A percentile compares a stretch with the other conserved stretches of the same genome.
These are phyloP conservation scores for Aspergillus amoenus DNA, from an alignment of 2,329 filamentous ascomycete species.

Conservation along the genomic window DNA sequence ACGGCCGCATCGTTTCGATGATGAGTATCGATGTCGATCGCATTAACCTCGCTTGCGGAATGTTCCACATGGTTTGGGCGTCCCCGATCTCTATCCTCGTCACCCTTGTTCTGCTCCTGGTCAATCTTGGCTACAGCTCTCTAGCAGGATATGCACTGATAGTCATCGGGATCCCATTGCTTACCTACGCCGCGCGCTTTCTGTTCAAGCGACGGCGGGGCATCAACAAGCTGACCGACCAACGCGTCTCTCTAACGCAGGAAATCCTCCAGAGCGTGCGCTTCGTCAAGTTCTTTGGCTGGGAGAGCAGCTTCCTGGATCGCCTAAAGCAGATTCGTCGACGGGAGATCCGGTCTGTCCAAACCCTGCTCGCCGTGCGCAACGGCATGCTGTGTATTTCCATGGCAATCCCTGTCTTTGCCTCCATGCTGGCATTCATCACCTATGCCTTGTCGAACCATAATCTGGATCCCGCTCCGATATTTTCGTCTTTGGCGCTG, in stretches of 20 bases:
- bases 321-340: slow-evolving; percentile 72
- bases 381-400: slow-evolving; percentile 62
- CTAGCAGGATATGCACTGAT: slow-evolving; percentile 84
- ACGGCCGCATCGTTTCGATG: slow-evolving; percentile 85
- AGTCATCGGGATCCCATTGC: slow-evolving; percentile 71
- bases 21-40: slow-evolving; percentile 97
- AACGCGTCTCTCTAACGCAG: slow-evolving; percentile 84
- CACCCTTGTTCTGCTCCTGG: slow-evolving; percentile 73
- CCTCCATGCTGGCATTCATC: slow-evolving; percentile 93
- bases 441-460: slow-evolving; percentile 68
- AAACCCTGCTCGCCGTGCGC: slow-evolving; percentile 76
- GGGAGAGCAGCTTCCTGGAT: slow-evolving; percentile 82
- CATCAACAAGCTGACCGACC: slow-evolving; percentile 94
- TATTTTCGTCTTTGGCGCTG: slow-evolving; percentile 90
- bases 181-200: slow-evolving; percentile 74
- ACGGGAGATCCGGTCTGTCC: slow-evolving; percentile 73
- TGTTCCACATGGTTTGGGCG: slow-evolving; percentile 92
- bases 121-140: slow-evolving; percentile 89
- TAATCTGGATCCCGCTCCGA: slow-evolving; percentile 67
- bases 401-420: slow-evolving; percentile 84
- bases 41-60: slow-evolving; percentile 79
- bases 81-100: slow-evolving; percentile 75
- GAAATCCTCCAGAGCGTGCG: slow-evolving; percentile 86
- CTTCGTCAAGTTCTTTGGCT: slow-evolving; percentile 95
- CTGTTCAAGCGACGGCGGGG: slow-evolving; percentile 71